These are phyloP conservation scores for Excoecaria agallocha DNA, from an alignment of 345 rosid species.

Conservation along the genomic window DNA sequence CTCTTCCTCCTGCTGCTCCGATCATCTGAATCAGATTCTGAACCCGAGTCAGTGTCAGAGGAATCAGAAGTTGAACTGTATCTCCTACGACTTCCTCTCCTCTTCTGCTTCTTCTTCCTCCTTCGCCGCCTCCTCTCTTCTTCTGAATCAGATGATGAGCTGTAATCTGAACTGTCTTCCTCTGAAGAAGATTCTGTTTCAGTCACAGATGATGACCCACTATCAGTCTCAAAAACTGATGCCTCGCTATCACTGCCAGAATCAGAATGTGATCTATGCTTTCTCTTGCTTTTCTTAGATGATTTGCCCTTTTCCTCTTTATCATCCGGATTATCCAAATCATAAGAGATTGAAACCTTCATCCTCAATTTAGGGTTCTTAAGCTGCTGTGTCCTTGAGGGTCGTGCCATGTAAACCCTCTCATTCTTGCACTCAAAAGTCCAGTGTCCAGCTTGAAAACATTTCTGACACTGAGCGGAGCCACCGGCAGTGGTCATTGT, in stretches of 20 bases:
- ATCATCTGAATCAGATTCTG: slow-evolving; percentile 72
- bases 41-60: slow-evolving; percentile 63
- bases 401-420: slow-evolving; percentile 82
- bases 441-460: slow-evolving; percentile 93
- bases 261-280: slow-evolving; percentile 60
- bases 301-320: slow-evolving; percentile 45
- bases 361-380: slow-evolving; percentile 79
- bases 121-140: slow-evolving; percentile 61
- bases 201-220: slow-evolving; percentile 55
- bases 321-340: slow-evolving; percentile 46
- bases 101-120: slow-evolving; percentile 72
- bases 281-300: slow-evolving; percentile 82
- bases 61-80: slow-evolving; percentile 78
- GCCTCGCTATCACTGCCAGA: slow-evolving; percentile 82
- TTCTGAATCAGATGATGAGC: slow-evolving; percentile 78
- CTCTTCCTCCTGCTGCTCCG: slow-evolving; percentile 56
- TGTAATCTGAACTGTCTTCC: slow-evolving; percentile 59
- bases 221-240: slow-evolving; percentile 81
- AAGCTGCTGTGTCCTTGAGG: slow-evolving; percentile 91
- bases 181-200: slow-evolving; percentile 60
- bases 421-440: slow-evolving; percentile 95
- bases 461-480: slow-evolving; percentile 78
- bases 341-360: slow-evolving; percentile 56
- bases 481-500: slow-evolving; percentile 46
- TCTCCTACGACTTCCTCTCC: slow-evolving; percentile 53